Conservation (phyloP, 148 eudicot genomes). For the Pouteria glomerata region DNA sequence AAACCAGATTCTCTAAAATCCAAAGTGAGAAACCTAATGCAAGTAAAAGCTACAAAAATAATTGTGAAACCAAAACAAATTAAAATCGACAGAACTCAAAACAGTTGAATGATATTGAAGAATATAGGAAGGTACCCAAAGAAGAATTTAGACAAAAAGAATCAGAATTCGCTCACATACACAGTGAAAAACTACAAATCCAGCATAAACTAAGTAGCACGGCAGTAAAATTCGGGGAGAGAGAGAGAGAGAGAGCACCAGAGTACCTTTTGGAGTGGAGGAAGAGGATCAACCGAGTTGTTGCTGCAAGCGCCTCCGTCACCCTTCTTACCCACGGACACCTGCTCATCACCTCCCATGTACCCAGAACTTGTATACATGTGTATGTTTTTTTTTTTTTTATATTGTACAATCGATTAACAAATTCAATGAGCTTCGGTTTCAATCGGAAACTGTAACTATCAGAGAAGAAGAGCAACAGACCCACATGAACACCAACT, state of each 20-base stretch:
- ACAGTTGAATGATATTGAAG: not conserved
- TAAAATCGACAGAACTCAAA: not conserved
- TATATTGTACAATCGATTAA: not conserved
- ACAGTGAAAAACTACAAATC: not conserved
- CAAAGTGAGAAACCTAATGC: not conserved
- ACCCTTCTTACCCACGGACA: constrained; percentile 8
- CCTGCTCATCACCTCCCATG: constrained; percentile 21
- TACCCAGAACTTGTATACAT: not conserved
- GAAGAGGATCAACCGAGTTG: constrained; percentile 8
- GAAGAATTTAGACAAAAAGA: not conserved
- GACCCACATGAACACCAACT: not conserved
- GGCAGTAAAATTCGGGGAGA: not conserved
- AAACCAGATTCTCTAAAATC: not conserved
- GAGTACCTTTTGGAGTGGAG: constrained; percentile 19
- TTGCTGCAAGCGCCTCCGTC: constrained; percentile 2
- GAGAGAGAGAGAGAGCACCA: not conserved
- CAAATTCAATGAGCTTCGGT: not conserved
- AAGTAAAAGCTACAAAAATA: not conserved
- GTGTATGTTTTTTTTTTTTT: too few species aligned
- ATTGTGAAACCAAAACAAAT: not conserved
- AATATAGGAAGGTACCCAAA: constrained; percentile 6
- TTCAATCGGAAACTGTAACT: not conserved
- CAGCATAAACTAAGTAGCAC: not conserved
- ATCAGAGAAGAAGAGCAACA: not conserved
- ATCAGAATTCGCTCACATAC: not conserved